phyloP scores from a whole-genome alignment of 805 yeast genomes.

The Candida boleticola region DNA sequence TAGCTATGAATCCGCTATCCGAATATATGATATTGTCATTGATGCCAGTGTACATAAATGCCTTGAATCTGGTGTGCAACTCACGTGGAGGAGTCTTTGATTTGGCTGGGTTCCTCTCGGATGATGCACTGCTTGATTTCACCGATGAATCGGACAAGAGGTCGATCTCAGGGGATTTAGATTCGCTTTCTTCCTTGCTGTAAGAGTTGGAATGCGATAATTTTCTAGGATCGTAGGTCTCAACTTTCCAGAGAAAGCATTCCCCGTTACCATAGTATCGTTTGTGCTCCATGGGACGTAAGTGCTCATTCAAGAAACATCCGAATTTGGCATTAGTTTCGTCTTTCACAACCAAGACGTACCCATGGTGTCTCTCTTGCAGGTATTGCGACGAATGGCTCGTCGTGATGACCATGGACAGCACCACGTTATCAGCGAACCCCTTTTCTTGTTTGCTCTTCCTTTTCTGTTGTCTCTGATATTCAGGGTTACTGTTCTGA shows the following conservation, averaged over 20 bases:
- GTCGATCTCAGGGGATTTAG: background rate
- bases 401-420: conserved; percentile 24
- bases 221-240: conserved; percentile 28
- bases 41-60: conserved; percentile 82
- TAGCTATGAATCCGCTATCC: conserved; percentile 68
- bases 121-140: background rate
- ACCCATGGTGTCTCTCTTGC: conserved; percentile 55
- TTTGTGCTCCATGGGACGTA: conserved; percentile 67
- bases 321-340: conserved; percentile 67
- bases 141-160: background rate
- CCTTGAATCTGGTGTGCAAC: conserved; percentile 53
- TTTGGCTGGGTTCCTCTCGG: background rate
- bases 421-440: conserved; percentile 34
- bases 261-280: conserved; percentile 92
- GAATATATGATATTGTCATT: conserved; percentile 87
- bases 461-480: conserved; percentile 22
- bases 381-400: conserved; percentile 14
- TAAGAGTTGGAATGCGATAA: conserved; percentile 8
- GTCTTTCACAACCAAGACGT: conserved; percentile 72
- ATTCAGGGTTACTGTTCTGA: conserved; percentile 46
- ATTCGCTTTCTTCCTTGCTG: background rate
- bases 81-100: background rate
- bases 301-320: conserved; percentile 69
- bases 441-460: conserved; percentile 24
- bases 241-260: conserved; percentile 87